These are phyloP conservation scores for Penicillium brasilianum DNA, from an alignment of 2,329 filamentous ascomycete genomes.

Conservation along the genomic window DNA sequence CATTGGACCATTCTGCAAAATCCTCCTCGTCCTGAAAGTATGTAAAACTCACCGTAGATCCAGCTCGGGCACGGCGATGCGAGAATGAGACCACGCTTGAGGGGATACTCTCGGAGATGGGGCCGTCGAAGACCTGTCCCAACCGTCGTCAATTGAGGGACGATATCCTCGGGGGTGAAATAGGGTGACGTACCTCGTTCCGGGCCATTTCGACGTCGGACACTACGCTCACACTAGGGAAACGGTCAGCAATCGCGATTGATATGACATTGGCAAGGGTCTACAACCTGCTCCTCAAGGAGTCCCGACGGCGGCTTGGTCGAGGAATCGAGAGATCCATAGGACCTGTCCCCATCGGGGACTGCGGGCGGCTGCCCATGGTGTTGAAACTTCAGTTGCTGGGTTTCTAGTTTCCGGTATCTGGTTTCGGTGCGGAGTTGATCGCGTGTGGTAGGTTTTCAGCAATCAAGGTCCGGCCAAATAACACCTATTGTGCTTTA, in stretches of 20 bases:
- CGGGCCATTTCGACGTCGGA: conserved; percentile 99
- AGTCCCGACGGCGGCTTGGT: conserved; percentile 40
- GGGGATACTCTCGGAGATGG: conserved; percentile 93
- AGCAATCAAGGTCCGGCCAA: background rate
- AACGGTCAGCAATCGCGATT: conserved; percentile 24
- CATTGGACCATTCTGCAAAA: conserved; percentile 55
- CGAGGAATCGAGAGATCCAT: conserved; percentile 30
- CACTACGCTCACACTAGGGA: conserved; percentile 71
- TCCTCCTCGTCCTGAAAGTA: conserved; percentile 80
- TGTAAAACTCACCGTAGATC: conserved; percentile 86
- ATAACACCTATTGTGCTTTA: background rate
- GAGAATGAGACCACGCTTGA: conserved; percentile 91
- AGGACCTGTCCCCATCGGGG: conserved; percentile 30
- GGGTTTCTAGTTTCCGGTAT: background rate
- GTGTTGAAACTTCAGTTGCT: conserved; percentile 12
- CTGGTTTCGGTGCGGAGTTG: background rate
- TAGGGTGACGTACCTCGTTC: conserved; percentile 70
- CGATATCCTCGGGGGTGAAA: background rate
- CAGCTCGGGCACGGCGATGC: conserved; percentile 78
- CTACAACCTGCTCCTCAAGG: conserved; percentile 47
- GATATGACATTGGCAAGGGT: background rate
- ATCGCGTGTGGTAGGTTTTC: background rate
- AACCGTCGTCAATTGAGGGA: conserved; percentile 11
- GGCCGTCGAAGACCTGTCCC: conserved; percentile 78
- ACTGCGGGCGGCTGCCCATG: conserved; percentile 39